Percentiles rank a stretch among this genome's conserved stretches.
phyloP scores from a whole-genome alignment of 2,329 filamentous ascomycete genomes.

The Alternaria ethzedia region DNA sequence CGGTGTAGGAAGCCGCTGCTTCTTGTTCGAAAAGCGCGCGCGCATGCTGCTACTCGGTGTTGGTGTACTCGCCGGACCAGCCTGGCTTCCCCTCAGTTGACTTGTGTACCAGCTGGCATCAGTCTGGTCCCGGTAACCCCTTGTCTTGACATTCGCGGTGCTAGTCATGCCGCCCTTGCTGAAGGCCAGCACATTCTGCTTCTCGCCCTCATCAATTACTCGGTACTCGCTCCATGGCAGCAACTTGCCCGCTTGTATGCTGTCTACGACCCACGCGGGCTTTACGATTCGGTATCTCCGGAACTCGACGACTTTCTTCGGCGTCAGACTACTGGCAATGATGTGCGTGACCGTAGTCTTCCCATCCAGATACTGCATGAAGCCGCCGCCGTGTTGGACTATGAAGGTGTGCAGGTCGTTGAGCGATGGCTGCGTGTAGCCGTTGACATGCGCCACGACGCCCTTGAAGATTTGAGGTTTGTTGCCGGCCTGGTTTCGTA shows the following conservation, averaged over 20 bases:
- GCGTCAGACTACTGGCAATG: conserved; percentile 86
- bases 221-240: conserved; percentile 87
- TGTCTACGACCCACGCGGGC: conserved; percentile 93
- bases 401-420: conserved; percentile 88
- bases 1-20: conserved; percentile 31
- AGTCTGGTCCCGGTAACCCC: conserved; percentile 81
- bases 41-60: conserved; percentile 26
- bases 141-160: conserved; percentile 65
- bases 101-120: conserved; percentile 81
- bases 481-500: conserved; percentile 71
- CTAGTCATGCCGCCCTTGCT: conserved; percentile 68
- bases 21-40: conserved; percentile 28
- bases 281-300: conserved; percentile 88
- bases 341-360: conserved; percentile 98
- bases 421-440: conserved; percentile 92
- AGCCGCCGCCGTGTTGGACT: conserved; percentile 91
- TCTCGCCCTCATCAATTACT: conserved; percentile 81
- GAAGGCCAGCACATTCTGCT: conserved; percentile 77
- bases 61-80: conserved; percentile 36
- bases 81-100: conserved; percentile 62
- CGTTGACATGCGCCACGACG: conserved; percentile 88
- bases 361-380: conserved; percentile 90
- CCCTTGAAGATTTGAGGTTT: conserved; percentile 89
- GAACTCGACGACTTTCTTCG: conserved; percentile 92
- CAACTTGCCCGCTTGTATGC: conserved; percentile 78